phyloP scores from a whole-genome alignment of 1,284 basidiomycete species.

The Leccinum subspadiceum region DNA sequence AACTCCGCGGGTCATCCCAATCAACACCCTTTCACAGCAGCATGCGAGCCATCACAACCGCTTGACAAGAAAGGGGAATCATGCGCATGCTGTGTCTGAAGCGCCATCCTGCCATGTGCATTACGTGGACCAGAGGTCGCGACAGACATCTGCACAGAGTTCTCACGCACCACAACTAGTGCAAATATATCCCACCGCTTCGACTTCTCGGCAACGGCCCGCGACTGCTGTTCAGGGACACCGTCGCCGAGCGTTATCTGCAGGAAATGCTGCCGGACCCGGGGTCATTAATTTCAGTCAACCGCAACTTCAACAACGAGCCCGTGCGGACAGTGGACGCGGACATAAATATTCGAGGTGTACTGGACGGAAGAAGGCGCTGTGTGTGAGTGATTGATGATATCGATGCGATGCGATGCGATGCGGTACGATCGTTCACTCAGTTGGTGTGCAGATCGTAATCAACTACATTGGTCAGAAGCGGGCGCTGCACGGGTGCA shows the following conservation, averaged over 20 bases:
- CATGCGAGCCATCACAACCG: conserved; percentile 1
- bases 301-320: conserved; percentile 4
- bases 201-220: conserved; percentile 4
- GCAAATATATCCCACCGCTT: neutral
- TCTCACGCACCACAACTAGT: neutral
- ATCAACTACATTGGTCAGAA: conserved; percentile 75
- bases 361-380: conserved; percentile 65
- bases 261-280: conserved; percentile 14
- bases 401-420: neutral
- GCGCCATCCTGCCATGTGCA: conserved; percentile 28
- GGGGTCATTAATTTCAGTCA: conserved; percentile 1
- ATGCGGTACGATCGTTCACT: neutral
- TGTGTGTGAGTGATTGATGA: conserved; percentile 54
- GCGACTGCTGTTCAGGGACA: conserved; percentile 9
- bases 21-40: conserved; percentile 3
- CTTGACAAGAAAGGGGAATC: neutral
- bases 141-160: conserved; percentile 9
- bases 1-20: conserved; percentile 3
- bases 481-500: conserved; percentile 70
- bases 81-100: conserved; percentile 18
- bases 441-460: conserved; percentile 47
- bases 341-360: conserved; percentile 64
- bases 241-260: conserved; percentile 24
- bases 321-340: conserved; percentile 12
- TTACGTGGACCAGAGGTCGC: conserved; percentile 21